A percentile compares a stretch with the other conserved stretches of the same genome.
Conservation (phyloP, 768 basidiomycete genomes). For the Russula vinacea region DNA sequence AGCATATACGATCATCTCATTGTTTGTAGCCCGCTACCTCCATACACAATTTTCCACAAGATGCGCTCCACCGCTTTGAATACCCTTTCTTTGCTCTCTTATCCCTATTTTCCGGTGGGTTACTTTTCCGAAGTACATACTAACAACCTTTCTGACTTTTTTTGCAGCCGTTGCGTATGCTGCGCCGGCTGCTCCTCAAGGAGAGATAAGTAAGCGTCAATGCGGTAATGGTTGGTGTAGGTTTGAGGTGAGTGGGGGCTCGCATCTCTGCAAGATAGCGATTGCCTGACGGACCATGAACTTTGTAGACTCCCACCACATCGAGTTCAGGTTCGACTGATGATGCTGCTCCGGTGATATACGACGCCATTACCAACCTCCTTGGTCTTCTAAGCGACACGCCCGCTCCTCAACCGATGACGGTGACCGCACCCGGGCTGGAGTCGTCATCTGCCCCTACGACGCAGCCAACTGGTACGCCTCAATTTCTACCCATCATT, state of each 20-base stretch:
- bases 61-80: not conserved
- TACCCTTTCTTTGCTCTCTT: not conserved
- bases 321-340: no score
- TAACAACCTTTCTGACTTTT: not conserved
- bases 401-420: not conserved
- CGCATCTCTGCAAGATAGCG: not conserved
- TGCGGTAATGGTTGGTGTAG: not conserved
- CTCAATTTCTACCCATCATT: not conserved
- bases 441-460: not conserved
- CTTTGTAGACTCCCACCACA: not conserved
- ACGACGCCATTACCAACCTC: no score
- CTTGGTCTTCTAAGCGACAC: no score
- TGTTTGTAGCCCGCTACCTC: no score
- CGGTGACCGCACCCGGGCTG: no score
- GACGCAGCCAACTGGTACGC: not conserved
- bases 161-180: constrained; percentile 2
- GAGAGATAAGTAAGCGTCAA: not conserved
- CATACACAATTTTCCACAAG: not conserved
- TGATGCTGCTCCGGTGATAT: no score
- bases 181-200: not conserved
- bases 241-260: not conserved
- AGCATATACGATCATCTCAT: no score
- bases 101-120: not conserved
- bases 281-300: not conserved
- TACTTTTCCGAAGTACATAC: not conserved